phyloP scores from a whole-genome alignment of 2,329 filamentous ascomycete species.

The Annulohypoxylon truncatum region DNA sequence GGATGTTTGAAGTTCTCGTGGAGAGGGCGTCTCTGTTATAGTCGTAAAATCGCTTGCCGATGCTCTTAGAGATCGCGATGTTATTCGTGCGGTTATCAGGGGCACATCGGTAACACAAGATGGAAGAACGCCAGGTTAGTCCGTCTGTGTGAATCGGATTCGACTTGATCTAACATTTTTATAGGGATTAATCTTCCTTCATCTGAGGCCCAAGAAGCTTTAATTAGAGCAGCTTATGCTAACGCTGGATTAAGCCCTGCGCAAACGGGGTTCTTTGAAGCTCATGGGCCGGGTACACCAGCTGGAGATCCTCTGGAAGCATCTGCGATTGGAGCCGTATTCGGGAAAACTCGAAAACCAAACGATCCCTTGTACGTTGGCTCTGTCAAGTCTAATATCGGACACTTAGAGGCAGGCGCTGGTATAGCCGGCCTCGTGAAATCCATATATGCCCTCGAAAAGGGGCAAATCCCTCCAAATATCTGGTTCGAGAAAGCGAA shows the following conservation, averaged over 20 bases:
- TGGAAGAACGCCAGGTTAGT: constrained; percentile 54
- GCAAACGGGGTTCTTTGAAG: constrained; percentile 53
- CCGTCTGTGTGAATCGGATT: not conserved
- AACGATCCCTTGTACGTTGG: constrained; percentile 43
- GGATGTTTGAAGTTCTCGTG: constrained; percentile 54
- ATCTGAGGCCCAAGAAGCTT: constrained; percentile 49
- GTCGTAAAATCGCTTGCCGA: constrained; percentile 60
- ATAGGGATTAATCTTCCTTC: constrained; percentile 53
- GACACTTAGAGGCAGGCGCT: constrained; percentile 45
- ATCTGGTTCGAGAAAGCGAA: constrained; percentile 47
- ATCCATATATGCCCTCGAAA: constrained; percentile 44
- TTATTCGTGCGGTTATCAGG: constrained; percentile 55
- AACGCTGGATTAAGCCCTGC: constrained; percentile 46
- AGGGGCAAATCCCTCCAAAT: constrained; percentile 46
- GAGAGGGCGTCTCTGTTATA: constrained; percentile 61
- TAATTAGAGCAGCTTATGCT: constrained; percentile 52
- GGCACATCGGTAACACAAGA: constrained; percentile 57
- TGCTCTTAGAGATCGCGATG: constrained; percentile 59
- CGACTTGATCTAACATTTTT: not conserved
- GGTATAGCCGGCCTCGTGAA: constrained; percentile 49
- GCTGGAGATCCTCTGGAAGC: constrained; percentile 58
- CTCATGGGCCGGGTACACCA: constrained; percentile 54
- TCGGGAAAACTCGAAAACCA: constrained; percentile 41
- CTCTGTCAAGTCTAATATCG: constrained; percentile 48
- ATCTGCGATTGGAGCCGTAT: constrained; percentile 50